Evolutionary conservation across 2,329 filamentous ascomycete species (phyloP).

Genomic region (Fusarium metavorans): DNA sequence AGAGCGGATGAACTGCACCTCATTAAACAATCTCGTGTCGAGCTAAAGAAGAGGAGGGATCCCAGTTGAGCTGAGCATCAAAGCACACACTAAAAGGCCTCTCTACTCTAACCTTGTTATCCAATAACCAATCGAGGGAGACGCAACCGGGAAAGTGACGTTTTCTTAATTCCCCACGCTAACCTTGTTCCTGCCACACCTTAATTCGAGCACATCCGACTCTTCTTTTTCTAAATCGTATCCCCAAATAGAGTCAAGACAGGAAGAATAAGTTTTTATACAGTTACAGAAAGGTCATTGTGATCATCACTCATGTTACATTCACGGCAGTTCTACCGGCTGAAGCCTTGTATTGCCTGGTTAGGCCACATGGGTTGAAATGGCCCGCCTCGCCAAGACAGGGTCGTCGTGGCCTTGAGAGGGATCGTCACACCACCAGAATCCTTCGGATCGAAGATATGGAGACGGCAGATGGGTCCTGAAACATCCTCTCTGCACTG

Average conservation of each 20-base stretch:
- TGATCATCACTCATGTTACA: not conserved
- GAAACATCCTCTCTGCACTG: not conserved
- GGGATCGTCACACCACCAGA: constrained; percentile 8
- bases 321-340: not conserved
- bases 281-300: not conserved
- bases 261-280: not conserved
- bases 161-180: not conserved
- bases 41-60: not conserved
- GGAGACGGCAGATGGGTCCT: not conserved
- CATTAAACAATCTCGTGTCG: not conserved
- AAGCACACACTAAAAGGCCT: not conserved
- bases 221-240: not conserved
- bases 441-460: not conserved
- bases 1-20: not conserved
- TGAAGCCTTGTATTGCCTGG: not conserved
- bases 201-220: constrained; percentile 2
- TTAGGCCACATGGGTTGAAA: not conserved
- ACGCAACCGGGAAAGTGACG: not conserved
- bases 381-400: constrained; percentile 6
- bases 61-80: not conserved
- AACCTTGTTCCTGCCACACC: not conserved
- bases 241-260: not conserved
- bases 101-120: not conserved
- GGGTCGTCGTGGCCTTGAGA: constrained; percentile 7
- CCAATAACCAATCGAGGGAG: not conserved